phyloP scores from a whole-genome alignment of 345 rosid genomes.

The Euphorbia lathyris region DNA sequence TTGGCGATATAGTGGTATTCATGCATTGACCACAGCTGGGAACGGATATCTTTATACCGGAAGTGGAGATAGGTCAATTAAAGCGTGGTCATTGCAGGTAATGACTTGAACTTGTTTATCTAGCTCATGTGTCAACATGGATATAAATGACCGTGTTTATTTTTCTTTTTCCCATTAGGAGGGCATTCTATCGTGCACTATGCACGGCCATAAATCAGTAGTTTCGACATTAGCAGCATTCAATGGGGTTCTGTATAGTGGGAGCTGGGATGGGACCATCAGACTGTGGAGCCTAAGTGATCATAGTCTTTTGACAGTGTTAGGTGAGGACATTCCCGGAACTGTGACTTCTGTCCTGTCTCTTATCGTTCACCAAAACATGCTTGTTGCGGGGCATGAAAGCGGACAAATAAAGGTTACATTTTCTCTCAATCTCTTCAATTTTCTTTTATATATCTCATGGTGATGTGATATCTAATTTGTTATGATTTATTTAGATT shows the following conservation, averaged over 20 bases:
- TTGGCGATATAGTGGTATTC: slow-evolving; percentile 95
- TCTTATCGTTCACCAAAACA: slow-evolving; percentile 40
- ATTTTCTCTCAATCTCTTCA: slow-evolving; percentile 5
- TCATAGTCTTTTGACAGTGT: slow-evolving; percentile 67
- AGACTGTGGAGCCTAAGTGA: slow-evolving; percentile 83
- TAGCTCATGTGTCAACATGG: neutral
- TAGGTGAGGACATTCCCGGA: slow-evolving; percentile 59
- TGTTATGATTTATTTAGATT: neutral
- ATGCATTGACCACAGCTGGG: slow-evolving; percentile 61
- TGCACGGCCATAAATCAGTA: slow-evolving; percentile 88
- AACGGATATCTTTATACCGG: slow-evolving; percentile 71
- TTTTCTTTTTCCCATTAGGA: slow-evolving; percentile 40
- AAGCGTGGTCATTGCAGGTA: slow-evolving; percentile 88
- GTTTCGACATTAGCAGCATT: slow-evolving; percentile 63
- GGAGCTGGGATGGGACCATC: slow-evolving; percentile 94
- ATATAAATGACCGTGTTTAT: slow-evolving; percentile 8
- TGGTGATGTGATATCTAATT: neutral
- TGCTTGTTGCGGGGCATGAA: slow-evolving; percentile 67
- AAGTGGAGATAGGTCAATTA: slow-evolving; percentile 83
- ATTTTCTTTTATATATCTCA: neutral
- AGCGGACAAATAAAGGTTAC: slow-evolving; percentile 73
- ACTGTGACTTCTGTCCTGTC: slow-evolving; percentile 55
- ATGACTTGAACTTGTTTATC: slow-evolving; percentile 9
- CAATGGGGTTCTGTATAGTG: slow-evolving; percentile 75
- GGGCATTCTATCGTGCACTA: slow-evolving; percentile 57